phyloP scores from a whole-genome alignment of 768 basidiomycete species.

The Collybiopsis confluens region DNA sequence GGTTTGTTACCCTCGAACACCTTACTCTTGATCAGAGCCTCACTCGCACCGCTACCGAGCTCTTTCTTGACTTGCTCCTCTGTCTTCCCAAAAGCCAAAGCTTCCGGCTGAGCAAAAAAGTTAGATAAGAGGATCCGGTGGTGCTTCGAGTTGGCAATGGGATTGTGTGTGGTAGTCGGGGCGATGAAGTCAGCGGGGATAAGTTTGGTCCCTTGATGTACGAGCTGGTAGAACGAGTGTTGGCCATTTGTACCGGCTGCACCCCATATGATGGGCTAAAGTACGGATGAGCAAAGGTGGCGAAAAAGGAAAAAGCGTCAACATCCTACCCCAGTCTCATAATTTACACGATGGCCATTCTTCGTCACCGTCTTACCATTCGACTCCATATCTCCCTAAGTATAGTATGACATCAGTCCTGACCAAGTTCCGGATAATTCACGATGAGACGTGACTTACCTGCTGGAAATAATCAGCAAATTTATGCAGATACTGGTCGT shows the following conservation, averaged over 20 bases:
- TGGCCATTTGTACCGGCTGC: slow-evolving; percentile 98
- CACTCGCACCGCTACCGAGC: slow-evolving; percentile 64
- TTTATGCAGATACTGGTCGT: slow-evolving; percentile 98
- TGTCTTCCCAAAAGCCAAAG: slow-evolving; percentile 95
- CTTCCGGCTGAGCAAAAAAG: slow-evolving; percentile 98
- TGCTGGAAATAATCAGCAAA: slow-evolving; percentile 99
- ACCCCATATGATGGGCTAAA: slow-evolving; percentile 97
- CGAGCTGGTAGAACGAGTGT: slow-evolving; percentile 98
- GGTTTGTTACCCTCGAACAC: slow-evolving; percentile 10
- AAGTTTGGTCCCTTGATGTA: slow-evolving; percentile 91
- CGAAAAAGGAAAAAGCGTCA: background rate
- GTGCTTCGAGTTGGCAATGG: slow-evolving; percentile 81
- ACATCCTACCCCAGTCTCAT: slow-evolving; percentile 86
- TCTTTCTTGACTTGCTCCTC: slow-evolving; percentile 81
- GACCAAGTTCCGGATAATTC: background rate
- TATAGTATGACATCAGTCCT: background rate
- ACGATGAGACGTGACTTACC: slow-evolving; percentile 26
- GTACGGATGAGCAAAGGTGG: background rate
- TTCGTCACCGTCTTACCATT: slow-evolving; percentile 98
- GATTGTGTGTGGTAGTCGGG: slow-evolving; percentile 87
- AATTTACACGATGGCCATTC: slow-evolving; percentile 85
- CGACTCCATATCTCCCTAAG: slow-evolving; percentile 95
- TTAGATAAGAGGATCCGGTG: slow-evolving; percentile 97
- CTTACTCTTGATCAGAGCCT: slow-evolving; percentile 91
- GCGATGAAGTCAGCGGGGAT: slow-evolving; percentile 93